phyloP scores from a whole-genome alignment of 352 stramenopile genomes.

The Pythium utonaiense region DNA sequence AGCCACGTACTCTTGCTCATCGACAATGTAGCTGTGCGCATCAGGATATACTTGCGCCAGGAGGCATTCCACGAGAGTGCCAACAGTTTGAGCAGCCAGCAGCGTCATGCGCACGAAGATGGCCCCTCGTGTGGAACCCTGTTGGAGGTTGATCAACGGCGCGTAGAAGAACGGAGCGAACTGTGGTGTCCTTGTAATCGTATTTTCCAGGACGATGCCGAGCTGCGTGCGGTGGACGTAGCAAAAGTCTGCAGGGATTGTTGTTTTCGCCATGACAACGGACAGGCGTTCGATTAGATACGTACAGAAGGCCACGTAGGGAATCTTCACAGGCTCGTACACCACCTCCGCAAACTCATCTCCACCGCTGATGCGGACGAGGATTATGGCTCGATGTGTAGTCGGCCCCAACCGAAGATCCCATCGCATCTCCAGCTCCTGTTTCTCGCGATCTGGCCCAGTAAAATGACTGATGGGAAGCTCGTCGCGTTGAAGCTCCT shows the following conservation, averaged over 20 bases:
- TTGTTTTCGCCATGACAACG: not conserved
- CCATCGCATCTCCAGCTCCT: not conserved
- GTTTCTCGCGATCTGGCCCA: not conserved
- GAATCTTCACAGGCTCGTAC: not conserved
- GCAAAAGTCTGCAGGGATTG: not conserved
- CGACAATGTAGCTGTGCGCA: not conserved
- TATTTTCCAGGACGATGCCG: not conserved
- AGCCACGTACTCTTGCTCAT: not conserved
- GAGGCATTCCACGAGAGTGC: slow-evolving; percentile 1
- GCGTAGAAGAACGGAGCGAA: not conserved
- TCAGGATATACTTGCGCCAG: not conserved
- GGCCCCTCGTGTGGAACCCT: not conserved
- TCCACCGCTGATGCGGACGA: not conserved
- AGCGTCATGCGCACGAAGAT: not conserved
- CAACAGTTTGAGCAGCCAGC: not conserved
- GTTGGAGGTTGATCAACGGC: not conserved
- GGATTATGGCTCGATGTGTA: not conserved
- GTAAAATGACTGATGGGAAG: not conserved
- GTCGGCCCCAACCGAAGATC: not conserved
- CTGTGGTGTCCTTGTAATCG: not conserved
- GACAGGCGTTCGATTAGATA: not conserved
- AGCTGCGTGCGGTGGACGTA: not conserved
- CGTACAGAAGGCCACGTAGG: not conserved
- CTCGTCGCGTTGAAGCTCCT: no score
- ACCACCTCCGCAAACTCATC: not conserved